These are phyloP conservation scores for Eucalyptus fibrosa DNA, from an alignment of 345 rosid species.

Conservation along the genomic window DNA sequence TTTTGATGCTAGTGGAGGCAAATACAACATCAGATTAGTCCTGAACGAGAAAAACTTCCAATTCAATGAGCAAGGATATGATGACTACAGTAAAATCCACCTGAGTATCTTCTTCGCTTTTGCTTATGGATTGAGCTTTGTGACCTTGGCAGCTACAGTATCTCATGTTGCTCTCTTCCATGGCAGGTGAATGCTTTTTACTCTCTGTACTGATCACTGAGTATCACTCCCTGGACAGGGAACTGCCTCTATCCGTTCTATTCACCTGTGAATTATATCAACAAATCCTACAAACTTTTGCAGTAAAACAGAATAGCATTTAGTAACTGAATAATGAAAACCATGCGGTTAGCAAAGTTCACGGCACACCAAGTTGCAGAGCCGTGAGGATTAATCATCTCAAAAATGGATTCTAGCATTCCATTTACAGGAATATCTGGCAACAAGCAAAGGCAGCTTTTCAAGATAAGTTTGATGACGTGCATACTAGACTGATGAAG, in stretches of 20 bases:
- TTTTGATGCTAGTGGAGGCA: conserved; percentile 6
- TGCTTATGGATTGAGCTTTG: conserved; percentile 25
- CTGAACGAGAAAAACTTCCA: conserved; percentile 12
- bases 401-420: background rate
- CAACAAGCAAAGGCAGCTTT: conserved; percentile 14
- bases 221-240: background rate
- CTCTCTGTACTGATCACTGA: background rate
- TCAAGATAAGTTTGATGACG: conserved; percentile 25
- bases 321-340: background rate
- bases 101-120: conserved; percentile 16
- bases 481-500: conserved; percentile 65
- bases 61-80: conserved; percentile 12
- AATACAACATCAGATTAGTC: conserved; percentile 9
- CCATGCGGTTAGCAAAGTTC: background rate
- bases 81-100: conserved; percentile 23
- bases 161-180: conserved; percentile 33
- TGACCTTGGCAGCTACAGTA: conserved; percentile 6
- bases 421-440: conserved; percentile 19
- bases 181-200: conserved; percentile 8
- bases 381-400: background rate
- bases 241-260: background rate
- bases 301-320: background rate
- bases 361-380: background rate
- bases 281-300: background rate
- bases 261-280: background rate